Percentiles rank a stretch among this genome's conserved stretches.
Conservation (phyloP, 2,329 filamentous ascomycete species). For the Monosporascus sp. region DNA sequence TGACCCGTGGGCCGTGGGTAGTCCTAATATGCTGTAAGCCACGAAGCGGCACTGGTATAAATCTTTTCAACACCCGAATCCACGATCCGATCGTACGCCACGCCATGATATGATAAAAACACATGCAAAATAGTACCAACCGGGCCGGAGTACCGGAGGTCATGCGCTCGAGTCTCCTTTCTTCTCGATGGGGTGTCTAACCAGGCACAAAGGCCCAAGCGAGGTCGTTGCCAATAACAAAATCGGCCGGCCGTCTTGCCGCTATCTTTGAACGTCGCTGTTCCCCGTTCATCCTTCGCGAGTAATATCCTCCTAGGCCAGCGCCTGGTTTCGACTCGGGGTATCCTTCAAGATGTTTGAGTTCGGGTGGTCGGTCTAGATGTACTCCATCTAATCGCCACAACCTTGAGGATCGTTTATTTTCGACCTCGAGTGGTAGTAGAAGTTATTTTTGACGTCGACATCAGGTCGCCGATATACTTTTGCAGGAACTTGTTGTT, state of each 20-base stretch:
- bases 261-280: neutral
- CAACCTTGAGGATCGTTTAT: constrained; percentile 26
- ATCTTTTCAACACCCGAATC: constrained; percentile 26
- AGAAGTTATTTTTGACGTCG: constrained; percentile 69
- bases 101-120: constrained; percentile 19
- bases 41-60: constrained; percentile 26
- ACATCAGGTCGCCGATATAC: constrained; percentile 95
- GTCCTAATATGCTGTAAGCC: constrained; percentile 25
- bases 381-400: neutral
- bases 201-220: neutral
- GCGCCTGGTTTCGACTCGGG: neutral
- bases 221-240: neutral
- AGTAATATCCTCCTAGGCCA: neutral
- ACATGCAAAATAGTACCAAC: constrained; percentile 18
- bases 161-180: neutral
- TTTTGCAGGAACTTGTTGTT: constrained; percentile 98
- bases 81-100: constrained; percentile 12
- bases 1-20: constrained; percentile 13
- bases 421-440: constrained; percentile 50
- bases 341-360: neutral
- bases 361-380: neutral
- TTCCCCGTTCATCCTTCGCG: neutral
- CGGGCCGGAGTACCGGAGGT: constrained; percentile 7
- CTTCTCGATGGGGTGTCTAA: neutral
- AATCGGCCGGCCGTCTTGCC: neutral